These are phyloP conservation scores for Nicotiana attenuata DNA, from an alignment of 257 asterid species.

Conservation along the genomic window DNA sequence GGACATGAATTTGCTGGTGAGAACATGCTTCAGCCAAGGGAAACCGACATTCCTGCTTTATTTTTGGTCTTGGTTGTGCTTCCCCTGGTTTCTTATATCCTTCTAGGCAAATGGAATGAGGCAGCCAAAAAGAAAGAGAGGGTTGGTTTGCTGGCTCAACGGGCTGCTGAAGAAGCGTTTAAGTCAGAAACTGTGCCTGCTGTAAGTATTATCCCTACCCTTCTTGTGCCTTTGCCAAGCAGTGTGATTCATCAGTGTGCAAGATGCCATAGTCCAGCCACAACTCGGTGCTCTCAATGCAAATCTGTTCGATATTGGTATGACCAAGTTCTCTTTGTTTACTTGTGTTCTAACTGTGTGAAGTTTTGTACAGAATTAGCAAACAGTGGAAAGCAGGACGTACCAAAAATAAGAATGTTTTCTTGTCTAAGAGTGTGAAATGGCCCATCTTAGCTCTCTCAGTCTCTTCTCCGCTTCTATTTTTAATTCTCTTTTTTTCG, in stretches of 20 bases:
- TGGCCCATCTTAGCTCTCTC: not conserved
- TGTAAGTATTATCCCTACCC: conserved; percentile 33
- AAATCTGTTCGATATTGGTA: conserved; percentile 88
- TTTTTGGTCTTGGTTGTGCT: conserved; percentile 64
- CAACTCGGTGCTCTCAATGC: conserved; percentile 78
- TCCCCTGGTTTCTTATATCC: conserved; percentile 64
- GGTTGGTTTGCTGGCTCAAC: conserved; percentile 37
- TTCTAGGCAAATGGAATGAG: conserved; percentile 81
- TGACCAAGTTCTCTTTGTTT: conserved; percentile 12
- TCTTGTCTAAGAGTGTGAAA: not conserved
- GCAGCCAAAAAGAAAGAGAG: conserved; percentile 49
- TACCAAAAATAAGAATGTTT: not conserved
- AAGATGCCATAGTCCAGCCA: conserved; percentile 56
- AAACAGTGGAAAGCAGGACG: not conserved
- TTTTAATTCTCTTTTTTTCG: not conserved
- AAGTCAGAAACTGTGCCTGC: conserved; percentile 39
- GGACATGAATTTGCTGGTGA: conserved; percentile 63
- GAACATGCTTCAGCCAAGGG: conserved; percentile 87
- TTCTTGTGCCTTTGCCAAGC: conserved; percentile 35
- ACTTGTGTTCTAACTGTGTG: not conserved
- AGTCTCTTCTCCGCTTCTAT: not conserved
- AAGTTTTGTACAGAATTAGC: not conserved
- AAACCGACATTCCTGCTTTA: conserved; percentile 57
- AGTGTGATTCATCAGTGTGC: conserved; percentile 54
- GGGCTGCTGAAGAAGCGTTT: conserved; percentile 53